Evolutionary conservation across 192 early-diverging fungal species (phyloP).

Genomic region (Cladochytrium replicatum): DNA sequence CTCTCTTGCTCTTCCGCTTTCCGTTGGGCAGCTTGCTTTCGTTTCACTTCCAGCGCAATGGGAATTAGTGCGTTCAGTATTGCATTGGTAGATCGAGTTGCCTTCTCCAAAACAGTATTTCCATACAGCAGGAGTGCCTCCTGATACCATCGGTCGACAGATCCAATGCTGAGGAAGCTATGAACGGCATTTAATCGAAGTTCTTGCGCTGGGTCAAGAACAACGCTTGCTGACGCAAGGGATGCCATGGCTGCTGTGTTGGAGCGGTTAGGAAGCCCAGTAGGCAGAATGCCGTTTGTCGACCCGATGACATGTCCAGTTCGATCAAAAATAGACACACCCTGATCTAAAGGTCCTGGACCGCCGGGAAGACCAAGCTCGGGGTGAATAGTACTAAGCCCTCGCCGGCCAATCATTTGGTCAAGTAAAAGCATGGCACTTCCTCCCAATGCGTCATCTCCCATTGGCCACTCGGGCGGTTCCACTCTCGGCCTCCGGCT

Average conservation of each 20-base stretch:
- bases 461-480: too few species aligned
- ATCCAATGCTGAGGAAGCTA: slow-evolving; percentile 52
- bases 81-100: slow-evolving; percentile 45
- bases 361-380: too few species aligned
- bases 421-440: too few species aligned
- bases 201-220: too few species aligned
- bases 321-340: slow-evolving; percentile 26
- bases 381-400: too few species aligned
- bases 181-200: too few species aligned
- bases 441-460: too few species aligned
- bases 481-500: too few species aligned
- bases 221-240: slow-evolving; percentile 4
- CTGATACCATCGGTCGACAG: slow-evolving; percentile 76
- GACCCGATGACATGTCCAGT: slow-evolving; percentile 33
- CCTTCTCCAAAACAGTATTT: slow-evolving; percentile 43
- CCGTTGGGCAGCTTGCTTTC: slow-evolving; percentile 17
- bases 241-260: slow-evolving; percentile 2
- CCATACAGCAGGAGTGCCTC: slow-evolving; percentile 78
- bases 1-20: slow-evolving; percentile 50
- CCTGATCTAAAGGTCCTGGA: too few species aligned
- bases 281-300: too few species aligned
- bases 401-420: too few species aligned
- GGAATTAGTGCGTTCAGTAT: slow-evolving; percentile 66
- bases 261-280: not conserved
- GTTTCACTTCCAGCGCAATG: slow-evolving; percentile 52